Conservation (phyloP, 106 monocot species). For the Hemerocallis citrina region DNA sequence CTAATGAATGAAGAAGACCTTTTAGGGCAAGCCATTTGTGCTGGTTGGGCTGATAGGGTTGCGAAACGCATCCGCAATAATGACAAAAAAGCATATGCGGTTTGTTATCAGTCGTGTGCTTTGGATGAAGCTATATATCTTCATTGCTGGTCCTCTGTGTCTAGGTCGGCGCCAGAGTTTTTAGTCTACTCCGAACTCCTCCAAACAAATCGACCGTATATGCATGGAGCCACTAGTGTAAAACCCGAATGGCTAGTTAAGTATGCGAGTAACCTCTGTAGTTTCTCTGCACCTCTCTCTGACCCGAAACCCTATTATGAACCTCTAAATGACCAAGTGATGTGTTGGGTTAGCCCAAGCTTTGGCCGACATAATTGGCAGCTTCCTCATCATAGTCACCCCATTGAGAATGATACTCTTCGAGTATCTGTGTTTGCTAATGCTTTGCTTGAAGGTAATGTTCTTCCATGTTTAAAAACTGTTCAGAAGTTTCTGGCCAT, state of each 20-base stretch:
- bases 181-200: slow-evolving; percentile 79
- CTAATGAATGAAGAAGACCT: slow-evolving; percentile 70
- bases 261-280: slow-evolving; percentile 64
- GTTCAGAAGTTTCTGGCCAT: slow-evolving; percentile 41
- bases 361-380: slow-evolving; percentile 91
- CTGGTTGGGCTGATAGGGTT: slow-evolving; percentile 94
- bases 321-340: slow-evolving; percentile 45
- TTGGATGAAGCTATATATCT: slow-evolving; percentile 61
- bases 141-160: slow-evolving; percentile 70
- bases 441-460: slow-evolving; percentile 77
- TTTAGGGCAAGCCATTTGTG: slow-evolving; percentile 77
- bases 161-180: slow-evolving; percentile 68
- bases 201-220: slow-evolving; percentile 62
- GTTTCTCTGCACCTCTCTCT: slow-evolving; percentile 60
- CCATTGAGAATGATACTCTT: slow-evolving; percentile 38
- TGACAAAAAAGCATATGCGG: slow-evolving; percentile 35
- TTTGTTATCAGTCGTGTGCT: slow-evolving; percentile 63
- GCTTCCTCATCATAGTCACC: slow-evolving; percentile 60
- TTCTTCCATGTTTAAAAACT: slow-evolving; percentile 67
- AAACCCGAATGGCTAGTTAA: slow-evolving; percentile 84
- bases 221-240: slow-evolving; percentile 82
- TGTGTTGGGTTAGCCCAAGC: slow-evolving; percentile 76
- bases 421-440: slow-evolving; percentile 63
- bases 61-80: slow-evolving; percentile 48
- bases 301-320: slow-evolving; percentile 89